Conservation (phyloP, 305 asterid genomes). For the Solanum hybrid region DNA sequence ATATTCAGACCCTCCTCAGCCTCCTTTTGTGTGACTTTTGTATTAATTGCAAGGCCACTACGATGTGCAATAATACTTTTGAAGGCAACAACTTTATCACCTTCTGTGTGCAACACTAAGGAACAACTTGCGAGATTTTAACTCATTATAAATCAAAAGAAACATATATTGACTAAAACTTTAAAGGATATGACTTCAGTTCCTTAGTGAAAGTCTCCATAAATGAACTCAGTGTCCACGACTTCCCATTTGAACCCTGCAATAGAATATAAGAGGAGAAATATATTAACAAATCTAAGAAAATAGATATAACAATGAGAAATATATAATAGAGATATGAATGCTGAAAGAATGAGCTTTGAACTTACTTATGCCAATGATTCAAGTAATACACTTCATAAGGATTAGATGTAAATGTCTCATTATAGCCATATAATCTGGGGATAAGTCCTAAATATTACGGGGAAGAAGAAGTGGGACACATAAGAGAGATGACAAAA, state of each 20-base stretch:
- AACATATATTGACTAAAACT: not conserved
- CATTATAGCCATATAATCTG: not conserved
- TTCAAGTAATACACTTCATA: too few species aligned
- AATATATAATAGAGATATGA: not conserved
- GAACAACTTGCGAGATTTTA: conserved; percentile 23
- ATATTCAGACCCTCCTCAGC: conserved; percentile 64
- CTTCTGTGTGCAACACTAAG: conserved; percentile 44
- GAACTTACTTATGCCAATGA: too few species aligned
- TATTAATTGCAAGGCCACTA: conserved; percentile 68
- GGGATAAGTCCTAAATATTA: not conserved
- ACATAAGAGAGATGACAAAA: not conserved
- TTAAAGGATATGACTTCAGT: conserved; percentile 76
- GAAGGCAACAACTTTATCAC: conserved; percentile 42
- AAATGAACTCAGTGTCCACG: conserved; percentile 61
- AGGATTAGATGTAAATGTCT: too few species aligned
- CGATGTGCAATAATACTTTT: conserved; percentile 92
- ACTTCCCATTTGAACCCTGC: conserved; percentile 43
- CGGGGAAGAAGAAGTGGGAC: not conserved
- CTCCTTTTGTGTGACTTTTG: conserved; percentile 44
- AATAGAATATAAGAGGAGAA: conserved; percentile 2
- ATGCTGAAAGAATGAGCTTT: not conserved
- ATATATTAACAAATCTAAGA: not conserved
- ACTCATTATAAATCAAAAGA: not conserved
- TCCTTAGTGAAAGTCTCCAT: conserved; percentile 33
- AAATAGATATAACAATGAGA: not conserved